Evolutionary conservation across 2,329 filamentous ascomycete genomes (phyloP), one percentile per base, ranked within the genome.

Genomic region (Fusarium globosum): DNA sequence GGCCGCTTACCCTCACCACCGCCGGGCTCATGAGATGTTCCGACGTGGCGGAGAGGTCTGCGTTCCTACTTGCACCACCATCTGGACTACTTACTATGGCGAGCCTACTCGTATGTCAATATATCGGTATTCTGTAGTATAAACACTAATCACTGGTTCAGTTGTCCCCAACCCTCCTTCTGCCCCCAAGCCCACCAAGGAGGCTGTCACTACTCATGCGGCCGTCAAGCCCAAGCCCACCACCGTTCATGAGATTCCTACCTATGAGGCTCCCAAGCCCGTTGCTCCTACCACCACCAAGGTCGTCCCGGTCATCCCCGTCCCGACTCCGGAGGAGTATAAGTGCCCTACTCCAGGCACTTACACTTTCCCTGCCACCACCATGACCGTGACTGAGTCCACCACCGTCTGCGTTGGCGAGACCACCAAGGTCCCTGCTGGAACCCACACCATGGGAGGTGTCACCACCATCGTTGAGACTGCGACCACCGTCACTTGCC

Each of bases 301-400:
- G 71, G 83, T 85, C 61, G 82, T 85, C 59, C 82, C 84, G 38
- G 82, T 87, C 65, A 82, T 84, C 57, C 81, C 84, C 33, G 83
- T 89, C 52, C 88, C 88, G 49, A 90, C 88, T 28, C 86, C 87
- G 26, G 81, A 86, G 74, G 81, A 85, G 57, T 83, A 87, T 82
- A 83, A 84, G 57, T 92, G 87, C 87, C 84, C 89, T 61, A 91
- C 90, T 51, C 89, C 92, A 38, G 93, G 93, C 82, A 89, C 88
- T 71, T 95, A 94, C 86, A 94, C 92, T 75, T 90, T 94, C 86
- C 90, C 91, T 76, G 91, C 92, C 68, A 92, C 88, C 76, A 95
- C 92, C 71, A 80, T 93, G 74, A 91, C 89, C 69, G 84, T 95
- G 75, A 90, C 87, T 71, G 85, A 90, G 81, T 88, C 88, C 68